Evolutionary conservation across 345 rosid species (phyloP).

Genomic region (Lumnitzera littorea): DNA sequence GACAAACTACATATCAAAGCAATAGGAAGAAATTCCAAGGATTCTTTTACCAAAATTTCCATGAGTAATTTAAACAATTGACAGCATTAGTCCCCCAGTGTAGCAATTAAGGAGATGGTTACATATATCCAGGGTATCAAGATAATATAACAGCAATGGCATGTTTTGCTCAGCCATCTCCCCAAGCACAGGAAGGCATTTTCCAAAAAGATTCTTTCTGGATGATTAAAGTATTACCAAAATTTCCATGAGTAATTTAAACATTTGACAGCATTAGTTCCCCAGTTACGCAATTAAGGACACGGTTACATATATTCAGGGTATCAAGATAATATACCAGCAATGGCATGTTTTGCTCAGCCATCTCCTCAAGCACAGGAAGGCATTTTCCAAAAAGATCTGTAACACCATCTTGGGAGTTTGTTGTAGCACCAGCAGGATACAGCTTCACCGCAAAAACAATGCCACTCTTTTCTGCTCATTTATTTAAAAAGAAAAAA

Average conservation of each 20-base stretch:
- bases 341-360: constrained; percentile 74
- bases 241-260: no score
- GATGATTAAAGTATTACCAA: no score
- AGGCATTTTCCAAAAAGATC: constrained; percentile 86
- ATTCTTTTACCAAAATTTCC: no score
- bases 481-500: no score
- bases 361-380: constrained; percentile 87
- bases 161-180: constrained; percentile 78
- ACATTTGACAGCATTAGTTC: no score
- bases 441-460: constrained; percentile 90
- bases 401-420: constrained; percentile 94
- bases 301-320: neutral
- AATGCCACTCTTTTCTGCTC: constrained; percentile 66
- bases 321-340: constrained; percentile 41
- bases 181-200: constrained; percentile 81
- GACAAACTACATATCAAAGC: no score
- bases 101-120: neutral
- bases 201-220: constrained; percentile 29
- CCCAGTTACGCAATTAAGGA: neutral
- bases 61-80: no score
- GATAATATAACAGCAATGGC: constrained; percentile 72
- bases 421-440: constrained; percentile 96
- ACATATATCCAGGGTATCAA: neutral
- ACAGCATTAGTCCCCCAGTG: no score
- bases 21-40: no score